Base-by-base conservation (phyloP, 163 green algal genomes). In the Chloroidium sp. region DNA sequence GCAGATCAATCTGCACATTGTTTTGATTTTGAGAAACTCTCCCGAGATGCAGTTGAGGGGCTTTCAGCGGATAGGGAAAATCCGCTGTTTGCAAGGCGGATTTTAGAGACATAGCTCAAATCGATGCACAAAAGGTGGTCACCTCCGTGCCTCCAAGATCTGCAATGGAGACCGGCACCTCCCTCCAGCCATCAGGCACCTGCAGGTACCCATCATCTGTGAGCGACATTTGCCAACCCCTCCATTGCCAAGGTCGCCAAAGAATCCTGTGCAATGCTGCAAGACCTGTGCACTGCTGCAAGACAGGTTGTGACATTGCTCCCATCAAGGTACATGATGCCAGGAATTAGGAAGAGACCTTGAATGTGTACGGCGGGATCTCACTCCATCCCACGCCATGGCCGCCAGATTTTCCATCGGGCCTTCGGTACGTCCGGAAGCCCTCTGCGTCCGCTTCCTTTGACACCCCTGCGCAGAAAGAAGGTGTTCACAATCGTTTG, bases 321-420 rank as follows among this genome's bases (percentile, higher is more conserved):
- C 36, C 36, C 36, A 36, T 36, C 36, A 36, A 36, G 36, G 36
- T 36, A 36, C 36, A 36, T 36, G 36, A 36, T 36, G 36, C 36
- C 36, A 36, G 36, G 36, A 36, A 36, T 36, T 36, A 36, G 36
- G 36, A 36, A 36, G 36, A 36, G 2, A 95, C 89, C 77, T 90
- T 85, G 86, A 98, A 98, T 8, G 14, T 78, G 84, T 98, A 98
- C 1, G 84, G 89, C 2, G 95, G 93, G 13, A 99, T 94, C 88
- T 98, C 96, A 57, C 75, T 92, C 96, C 96, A 99, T 12, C 96
- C 96, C 1, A 98, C 91, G 6, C 95, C 95, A 82, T 98, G 95
- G 0, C 95, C 94, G 1, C 92, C 87, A 6, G 81, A 90, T 81
- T 99, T 99, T 80, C 93, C 95, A 82, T 95, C 92, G 1, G 95